Base-by-base conservation (phyloP, 176 grass and related monocot genomes). In the Phoenix dactylifera region DNA sequence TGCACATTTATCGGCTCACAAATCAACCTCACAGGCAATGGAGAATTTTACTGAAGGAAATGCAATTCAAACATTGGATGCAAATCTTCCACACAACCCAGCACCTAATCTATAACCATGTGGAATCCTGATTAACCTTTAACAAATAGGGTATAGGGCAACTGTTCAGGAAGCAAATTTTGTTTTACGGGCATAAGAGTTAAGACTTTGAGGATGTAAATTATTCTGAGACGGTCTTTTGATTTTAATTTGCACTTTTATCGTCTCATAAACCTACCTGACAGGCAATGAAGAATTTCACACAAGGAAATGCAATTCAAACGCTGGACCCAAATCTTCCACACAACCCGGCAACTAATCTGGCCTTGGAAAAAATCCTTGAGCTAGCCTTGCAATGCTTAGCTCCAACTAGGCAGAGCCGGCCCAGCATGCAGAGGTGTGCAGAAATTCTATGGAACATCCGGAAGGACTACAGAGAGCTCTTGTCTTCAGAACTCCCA, bases 341-440 rank as follows among this genome's bases (percentile, higher is more conserved):
- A 2, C 58, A 59, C 25, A 83, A 64, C 16, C 19, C 59, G 15
- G 76, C 81, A 5, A 49, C 26, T 3, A 64, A 44, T 66, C 1
- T 68, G 19, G 87, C 87, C 7, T 19, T 80, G n/a, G 72, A 98
- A 66, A 55, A 51, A 63, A 44, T 92, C 67, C 72, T 97, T 18
- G 87, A 97, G 49, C 78, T 97, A 16, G 65, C 84, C 2, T 85
- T 82, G 59, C 65, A 72, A 3, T 97, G 93, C 82, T 58, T 92
- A 57, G 78, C 71, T 0, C 78, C 78, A 28, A 71, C 77, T 3
- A 76, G 84, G 39, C 49, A 70, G 15, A 67, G 69, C 20, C 50
- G 93, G 63, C 87, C 93, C 2, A 66, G 73, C 79, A 98, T 98
- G 93, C 68, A 50, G 55, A 71, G 72, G 0, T 92, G 93, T 70